Evolutionary conservation across 148 eudicot genomes (phyloP), one percentile per base, ranked within the genome.

Genomic region (Rhododendron vialii): DNA sequence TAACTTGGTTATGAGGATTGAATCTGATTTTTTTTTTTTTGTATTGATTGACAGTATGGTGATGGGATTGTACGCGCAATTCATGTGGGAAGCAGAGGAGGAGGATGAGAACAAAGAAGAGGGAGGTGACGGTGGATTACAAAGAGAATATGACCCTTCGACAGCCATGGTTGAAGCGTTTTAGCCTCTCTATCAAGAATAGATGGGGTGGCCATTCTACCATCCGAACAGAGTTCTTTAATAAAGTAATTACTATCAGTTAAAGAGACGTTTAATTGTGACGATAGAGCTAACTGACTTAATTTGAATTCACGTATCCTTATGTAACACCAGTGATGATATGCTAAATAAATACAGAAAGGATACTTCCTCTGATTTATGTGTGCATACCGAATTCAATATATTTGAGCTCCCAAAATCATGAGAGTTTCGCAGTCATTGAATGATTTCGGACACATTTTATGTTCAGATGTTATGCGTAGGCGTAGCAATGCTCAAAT

Each of bases 11-110:
- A 4, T 78, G 33, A 74, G 82, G 57, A 26, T 63, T 55, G 45
- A 59, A 22, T 59, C 43, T 59, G 30, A 80, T 9, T 17, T 7
- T 38, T 30, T 30, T 30, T 30, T 30, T 47, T 15, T 50, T 3
- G 1, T 0, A 33, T 63, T 61, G 87, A 80, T 47, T 81, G 80
- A 71, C 90, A 94, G 98, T 74, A 48, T 55, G 89, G 92, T 96
- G 36, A 63, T 93, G 94, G 98, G 94, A 87, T 92, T 92, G 36
- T 93, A 94, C 79, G 98, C 98, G 0, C 93, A 88, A 28, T 96
- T 94, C 51, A 65, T 96, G 83, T 96, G 98, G 98, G 96, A 93
- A 87, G 93, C 92, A 6, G 95, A 90, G 74, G 98, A 89, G 1
- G 95, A 93, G 7, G 93, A 93, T 2, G 94, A 89, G 0, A 88